Percentiles rank a stretch among this genome's conserved stretches.
These are phyloP conservation scores for Acacia concinna DNA, from an alignment of 331 rosid genomes.

Conservation along the genomic window DNA sequence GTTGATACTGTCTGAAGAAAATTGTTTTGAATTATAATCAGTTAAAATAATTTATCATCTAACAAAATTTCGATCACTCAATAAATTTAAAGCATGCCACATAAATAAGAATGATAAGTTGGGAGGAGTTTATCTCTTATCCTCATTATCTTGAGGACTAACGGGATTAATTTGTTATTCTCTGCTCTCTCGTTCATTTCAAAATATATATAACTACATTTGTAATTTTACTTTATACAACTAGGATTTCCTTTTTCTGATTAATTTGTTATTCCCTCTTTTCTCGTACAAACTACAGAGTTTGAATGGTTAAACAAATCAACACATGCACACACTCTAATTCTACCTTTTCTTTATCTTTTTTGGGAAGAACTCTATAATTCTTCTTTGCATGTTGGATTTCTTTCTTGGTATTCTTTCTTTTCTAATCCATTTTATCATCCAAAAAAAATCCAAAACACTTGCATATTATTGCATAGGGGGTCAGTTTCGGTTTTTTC, in stretches of 20 bases:
- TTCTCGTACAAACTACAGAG: not conserved
- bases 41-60: not conserved
- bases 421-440: not conserved
- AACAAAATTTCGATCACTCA: not conserved
- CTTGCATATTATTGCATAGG: not conserved
- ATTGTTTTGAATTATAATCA: not conserved
- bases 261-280: not conserved
- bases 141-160: not conserved
- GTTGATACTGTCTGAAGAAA: not conserved
- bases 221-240: not conserved
- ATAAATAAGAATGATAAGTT: not conserved
- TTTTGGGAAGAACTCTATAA: not conserved
- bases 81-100: not conserved
- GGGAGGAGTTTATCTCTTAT: not conserved
- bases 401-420: not conserved
- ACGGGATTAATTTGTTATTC: not conserved
- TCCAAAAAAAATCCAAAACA: not conserved
- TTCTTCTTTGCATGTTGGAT: not conserved
- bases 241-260: not conserved
- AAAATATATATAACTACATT: not conserved
- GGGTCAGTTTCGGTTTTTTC: not conserved
- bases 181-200: not conserved
- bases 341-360: not conserved
- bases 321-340: not conserved
- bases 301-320: not conserved